A percentile compares a stretch with the other conserved stretches of the same genome.
Evolutionary conservation across 768 basidiomycete genomes (phyloP).

Genomic region (Pisolithus microcarpus): DNA sequence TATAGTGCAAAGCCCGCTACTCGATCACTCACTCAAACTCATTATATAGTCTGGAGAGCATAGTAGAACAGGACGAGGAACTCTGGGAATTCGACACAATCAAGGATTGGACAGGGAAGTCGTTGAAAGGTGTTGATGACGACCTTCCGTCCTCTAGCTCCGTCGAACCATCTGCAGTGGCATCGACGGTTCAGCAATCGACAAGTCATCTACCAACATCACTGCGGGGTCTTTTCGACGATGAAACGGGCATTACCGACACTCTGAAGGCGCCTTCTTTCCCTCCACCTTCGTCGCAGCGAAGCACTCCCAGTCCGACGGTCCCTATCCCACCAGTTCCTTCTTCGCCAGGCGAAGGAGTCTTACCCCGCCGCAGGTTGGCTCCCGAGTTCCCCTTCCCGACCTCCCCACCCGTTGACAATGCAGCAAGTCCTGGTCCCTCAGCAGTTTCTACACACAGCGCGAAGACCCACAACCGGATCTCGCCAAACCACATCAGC

Average conservation of each 20-base stretch:
- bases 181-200: slow-evolving; percentile 45
- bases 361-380: slow-evolving; percentile 26
- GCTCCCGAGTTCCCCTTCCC: slow-evolving; percentile 33
- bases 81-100: slow-evolving; percentile 78
- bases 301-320: slow-evolving; percentile 22
- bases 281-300: slow-evolving; percentile 18
- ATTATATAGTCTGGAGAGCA: slow-evolving; percentile 12
- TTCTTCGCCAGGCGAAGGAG: slow-evolving; percentile 32
- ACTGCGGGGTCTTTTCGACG: slow-evolving; percentile 72
- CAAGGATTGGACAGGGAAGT: slow-evolving; percentile 33
- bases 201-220: slow-evolving; percentile 65
- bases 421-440: slow-evolving; percentile 3
- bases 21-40: slow-evolving; percentile 4
- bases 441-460: slow-evolving; percentile 2
- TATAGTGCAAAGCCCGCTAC: neutral
- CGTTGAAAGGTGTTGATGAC: slow-evolving; percentile 18
- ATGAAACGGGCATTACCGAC: slow-evolving; percentile 36
- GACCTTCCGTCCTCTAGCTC: slow-evolving; percentile 12
- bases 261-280: slow-evolving; percentile 37
- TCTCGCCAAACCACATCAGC: slow-evolving; percentile 15
- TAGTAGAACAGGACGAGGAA: slow-evolving; percentile 27
- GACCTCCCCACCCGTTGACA: slow-evolving; percentile 7
- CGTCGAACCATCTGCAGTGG: slow-evolving; percentile 13
- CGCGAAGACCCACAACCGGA: slow-evolving; percentile 1
- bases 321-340: slow-evolving; percentile 21